Evolutionary conservation across 1,284 basidiomycete genomes (phyloP), one percentile per base, ranked within the genome.

Genomic region (Farysia itapuensis): DNA sequence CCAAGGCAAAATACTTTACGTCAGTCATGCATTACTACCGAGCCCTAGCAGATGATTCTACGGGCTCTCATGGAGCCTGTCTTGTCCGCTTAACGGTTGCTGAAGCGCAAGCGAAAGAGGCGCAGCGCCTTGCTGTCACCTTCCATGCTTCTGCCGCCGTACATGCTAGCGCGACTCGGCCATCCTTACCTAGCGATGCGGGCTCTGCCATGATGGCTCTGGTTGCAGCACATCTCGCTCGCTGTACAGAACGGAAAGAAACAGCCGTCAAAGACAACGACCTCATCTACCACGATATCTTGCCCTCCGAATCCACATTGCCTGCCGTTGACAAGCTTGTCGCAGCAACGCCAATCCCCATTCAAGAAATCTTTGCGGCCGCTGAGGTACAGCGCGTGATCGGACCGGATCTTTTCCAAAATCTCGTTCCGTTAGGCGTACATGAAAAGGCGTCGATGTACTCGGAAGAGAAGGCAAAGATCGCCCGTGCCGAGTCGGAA

Each of bases 401-500:
- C 57, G 94, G 95, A 0, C 84, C 85, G 4, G 94, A 97, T 77
- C 82, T 97, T 49, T 97, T 99, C 78, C 78, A 85, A 52, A 84
- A 86, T 30, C 84, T 99, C 2, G 84, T 99, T 18, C 94, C 95
- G 6, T 81, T 98, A 24, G 89, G 89, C 54, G 92, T 99, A 4
- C 93, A 97, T 77, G 92, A 97, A 79, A 89, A 88, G 61, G 93
- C 95, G 5, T 90, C 87, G 46, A 85, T 98, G 14, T 99, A 98
- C 78, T 94, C 90, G 1, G 94, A 99, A 77, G 95, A 99, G 80
- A 97, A 98, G 79, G 95, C 94, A 13, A 97, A 98, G 78, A 81
- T 99, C 19, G 90, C 91, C 1, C 83, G 95, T 28, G 85, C 82
- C 2, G 93, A 97, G 75, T 86, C 88, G 1, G 93, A 97, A 80